Evolutionary conservation across 2,329 filamentous ascomycete species (phyloP), one percentile per base, ranked within the genome.

Genomic region (Beauveria sp.): DNA sequence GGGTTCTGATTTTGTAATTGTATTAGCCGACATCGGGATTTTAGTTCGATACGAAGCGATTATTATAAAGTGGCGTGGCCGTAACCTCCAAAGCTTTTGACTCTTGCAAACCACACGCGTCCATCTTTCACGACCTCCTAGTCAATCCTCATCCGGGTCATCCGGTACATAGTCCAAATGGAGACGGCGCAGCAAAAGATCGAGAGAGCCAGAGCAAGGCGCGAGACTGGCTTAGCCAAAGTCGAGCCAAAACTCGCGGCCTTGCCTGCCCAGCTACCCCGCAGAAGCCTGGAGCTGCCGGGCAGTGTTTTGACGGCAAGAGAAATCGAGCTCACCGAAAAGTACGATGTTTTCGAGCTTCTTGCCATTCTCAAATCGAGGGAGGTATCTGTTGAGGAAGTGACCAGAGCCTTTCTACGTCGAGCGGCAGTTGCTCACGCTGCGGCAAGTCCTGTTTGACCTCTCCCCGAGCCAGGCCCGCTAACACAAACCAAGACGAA

Each of bases 241-340:
- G 63, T 65, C 43, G 58, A 64, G 51, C 64, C 64, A 3, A 61
- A 61, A n/a, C 61, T 65, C 26, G 20, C 60, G 28, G 63, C 59
- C 43, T 6, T 65, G 22, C 64, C 63, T 3, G 52, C 34, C 7
- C 47, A 59, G 45, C 53, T 67, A 56, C 66, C 66, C 14, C 51
- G 63, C 57, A 67, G 63, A 56, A 71, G 66, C 1, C 66, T 66
- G 49, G 64, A 59, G 8, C 61, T 72, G 1, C 65, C 70, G 1
- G 52, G 63, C 8, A 40, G 60, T 14, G 43, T 69, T 1, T 55
- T 72, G n/a, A 70, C 69, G 3, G 24, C 60, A 6, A 63, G 67
- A 12, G 69, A 70, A 50, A 66, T 67, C 16, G 69, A 70, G 18
- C 69, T 70, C n/a, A 70, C 69, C 0, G 69, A 71, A 38, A 66